phyloP scores from a whole-genome alignment of 2,329 filamentous ascomycete genomes.

The Colletotrichum cuscutae region DNA sequence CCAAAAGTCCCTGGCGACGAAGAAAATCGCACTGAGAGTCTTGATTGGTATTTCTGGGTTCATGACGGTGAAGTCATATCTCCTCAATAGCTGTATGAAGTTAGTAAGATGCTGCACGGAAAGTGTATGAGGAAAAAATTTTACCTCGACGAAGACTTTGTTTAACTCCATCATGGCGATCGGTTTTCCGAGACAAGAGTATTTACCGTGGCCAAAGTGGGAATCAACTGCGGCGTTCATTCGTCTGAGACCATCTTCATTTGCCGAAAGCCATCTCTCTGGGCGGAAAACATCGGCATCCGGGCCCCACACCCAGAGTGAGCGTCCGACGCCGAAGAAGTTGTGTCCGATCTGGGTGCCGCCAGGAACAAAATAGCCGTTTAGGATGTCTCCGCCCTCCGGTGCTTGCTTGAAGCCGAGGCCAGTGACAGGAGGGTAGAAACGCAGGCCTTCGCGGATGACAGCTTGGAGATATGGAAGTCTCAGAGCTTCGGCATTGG shows the following conservation, averaged over 20 bases:
- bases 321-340: slow-evolving; percentile 63
- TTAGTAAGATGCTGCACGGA: not conserved
- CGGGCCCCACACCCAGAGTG: slow-evolving; percentile 62
- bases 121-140: too few species aligned
- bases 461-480: slow-evolving; percentile 68
- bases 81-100: slow-evolving; percentile 35
- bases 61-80: slow-evolving; percentile 46
- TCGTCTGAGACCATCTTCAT: slow-evolving; percentile 41
- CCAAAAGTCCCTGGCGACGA: slow-evolving; percentile 49
- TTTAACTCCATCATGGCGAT: slow-evolving; percentile 61
- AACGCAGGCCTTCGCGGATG: slow-evolving; percentile 65
- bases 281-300: slow-evolving; percentile 67
- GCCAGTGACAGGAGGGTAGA: slow-evolving; percentile 64
- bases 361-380: slow-evolving; percentile 60
- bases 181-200: slow-evolving; percentile 56
- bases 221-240: slow-evolving; percentile 53
- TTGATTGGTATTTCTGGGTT: slow-evolving; percentile 47
- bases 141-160: slow-evolving; percentile 57
- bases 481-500: slow-evolving; percentile 58
- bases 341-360: slow-evolving; percentile 65
- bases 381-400: slow-evolving; percentile 60
- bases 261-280: slow-evolving; percentile 62
- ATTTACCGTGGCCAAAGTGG: slow-evolving; percentile 58
- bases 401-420: slow-evolving; percentile 65
- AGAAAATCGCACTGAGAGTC: slow-evolving; percentile 44